Evolutionary conservation across 2,329 filamentous ascomycete species (phyloP).

Genomic region (Epicoccum nigrum): DNA sequence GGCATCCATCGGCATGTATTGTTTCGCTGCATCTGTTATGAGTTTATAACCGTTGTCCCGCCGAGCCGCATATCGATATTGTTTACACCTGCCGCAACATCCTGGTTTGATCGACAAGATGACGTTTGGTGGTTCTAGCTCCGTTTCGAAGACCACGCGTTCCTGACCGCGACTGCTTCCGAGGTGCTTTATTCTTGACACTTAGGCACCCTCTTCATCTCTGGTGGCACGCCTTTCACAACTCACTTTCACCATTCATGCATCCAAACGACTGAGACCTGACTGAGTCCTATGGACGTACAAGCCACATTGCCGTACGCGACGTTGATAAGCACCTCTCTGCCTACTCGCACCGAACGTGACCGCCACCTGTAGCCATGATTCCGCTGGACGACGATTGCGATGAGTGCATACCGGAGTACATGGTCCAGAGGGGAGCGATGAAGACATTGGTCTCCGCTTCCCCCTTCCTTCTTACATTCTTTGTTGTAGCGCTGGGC

Average conservation of each 20-base stretch:
- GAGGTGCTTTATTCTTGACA: slow-evolving; percentile 11
- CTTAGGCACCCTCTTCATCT: slow-evolving; percentile 2
- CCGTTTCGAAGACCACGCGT: slow-evolving; percentile 25
- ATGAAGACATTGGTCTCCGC: slow-evolving; percentile 65
- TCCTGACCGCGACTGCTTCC: slow-evolving; percentile 19
- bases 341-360: slow-evolving; percentile 2
- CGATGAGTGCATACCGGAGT: slow-evolving; percentile 64
- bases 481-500: slow-evolving; percentile 65
- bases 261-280: slow-evolving; percentile 19
- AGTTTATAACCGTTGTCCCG: neutral
- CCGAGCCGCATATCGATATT: slow-evolving; percentile 13
- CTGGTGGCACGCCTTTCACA: slow-evolving; percentile 6
- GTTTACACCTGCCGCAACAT: slow-evolving; percentile 10
- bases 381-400: slow-evolving; percentile 56
- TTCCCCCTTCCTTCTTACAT: slow-evolving; percentile 73
- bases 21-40: neutral
- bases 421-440: slow-evolving; percentile 50
- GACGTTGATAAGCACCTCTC: slow-evolving; percentile 9
- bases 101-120: slow-evolving; percentile 28
- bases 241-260: neutral
- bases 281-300: slow-evolving; percentile 34
- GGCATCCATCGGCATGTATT: neutral
- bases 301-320: slow-evolving; percentile 19
- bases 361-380: slow-evolving; percentile 30
- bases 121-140: slow-evolving; percentile 28